These are phyloP conservation scores for Phragmites australis DNA, from an alignment of 176 grass and related monocot species.

Conservation along the genomic window DNA sequence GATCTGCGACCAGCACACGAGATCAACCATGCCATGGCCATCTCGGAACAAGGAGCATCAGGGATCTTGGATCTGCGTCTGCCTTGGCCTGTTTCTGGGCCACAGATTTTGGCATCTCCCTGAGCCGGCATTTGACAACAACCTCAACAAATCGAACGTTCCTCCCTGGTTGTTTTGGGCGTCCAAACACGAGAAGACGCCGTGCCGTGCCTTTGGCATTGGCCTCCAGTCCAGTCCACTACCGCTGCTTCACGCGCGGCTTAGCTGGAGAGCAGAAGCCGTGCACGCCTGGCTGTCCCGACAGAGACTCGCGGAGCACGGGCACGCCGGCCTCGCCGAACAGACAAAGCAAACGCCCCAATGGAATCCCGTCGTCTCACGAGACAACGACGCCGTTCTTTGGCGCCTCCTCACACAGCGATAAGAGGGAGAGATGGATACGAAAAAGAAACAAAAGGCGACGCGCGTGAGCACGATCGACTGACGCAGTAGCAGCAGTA, in stretches of 20 bases:
- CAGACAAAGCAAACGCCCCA: background rate
- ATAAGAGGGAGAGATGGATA: background rate
- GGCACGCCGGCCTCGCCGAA: constrained; percentile 13
- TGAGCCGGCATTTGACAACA: background rate
- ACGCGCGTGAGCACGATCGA: background rate
- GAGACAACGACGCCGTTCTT: constrained; percentile 12
- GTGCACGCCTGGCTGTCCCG: constrained; percentile 36
- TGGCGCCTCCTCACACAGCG: no score
- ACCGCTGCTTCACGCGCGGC: background rate
- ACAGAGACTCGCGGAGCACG: constrained; percentile 3
- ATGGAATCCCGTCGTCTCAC: background rate
- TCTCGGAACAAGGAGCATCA: no score
- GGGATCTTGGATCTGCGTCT: no score
- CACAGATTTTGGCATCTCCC: no score
- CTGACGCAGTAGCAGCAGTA: background rate
- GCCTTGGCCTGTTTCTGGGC: no score
- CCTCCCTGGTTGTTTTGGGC: background rate
- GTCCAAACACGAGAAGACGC: no score
- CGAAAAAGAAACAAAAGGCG: background rate
- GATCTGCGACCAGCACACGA: no score
- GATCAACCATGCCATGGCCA: no score
- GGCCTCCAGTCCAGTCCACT: no score
- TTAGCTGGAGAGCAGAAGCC: constrained; percentile 34
- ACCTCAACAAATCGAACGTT: background rate
- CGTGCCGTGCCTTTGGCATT: no score